phyloP scores from a whole-genome alignment of 495 filamentous ascomycete species.

The Cryomyces minteri region DNA sequence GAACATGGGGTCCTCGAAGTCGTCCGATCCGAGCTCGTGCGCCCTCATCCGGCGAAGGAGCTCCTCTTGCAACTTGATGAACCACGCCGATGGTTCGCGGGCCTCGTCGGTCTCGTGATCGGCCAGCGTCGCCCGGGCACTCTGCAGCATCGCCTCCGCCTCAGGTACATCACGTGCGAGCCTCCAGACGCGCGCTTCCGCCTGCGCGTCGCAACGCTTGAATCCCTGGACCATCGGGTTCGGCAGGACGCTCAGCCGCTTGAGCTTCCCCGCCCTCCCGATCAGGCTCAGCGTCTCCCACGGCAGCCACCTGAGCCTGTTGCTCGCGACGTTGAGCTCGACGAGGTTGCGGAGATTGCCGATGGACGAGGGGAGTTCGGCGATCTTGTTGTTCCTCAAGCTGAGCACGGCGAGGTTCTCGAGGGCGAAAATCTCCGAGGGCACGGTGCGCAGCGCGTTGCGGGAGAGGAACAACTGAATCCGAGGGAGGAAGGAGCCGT shows the following conservation, averaged over 20 bases:
- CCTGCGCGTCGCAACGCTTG: background rate
- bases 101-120: background rate
- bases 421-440: constrained; percentile 32
- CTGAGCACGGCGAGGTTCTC: constrained; percentile 47
- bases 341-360: constrained; percentile 40
- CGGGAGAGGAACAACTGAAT: constrained; percentile 45
- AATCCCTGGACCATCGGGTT: constrained; percentile 26
- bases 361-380: constrained; percentile 44
- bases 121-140: background rate
- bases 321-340: constrained; percentile 53
- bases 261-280: constrained; percentile 22
- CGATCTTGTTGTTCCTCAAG: constrained; percentile 50
- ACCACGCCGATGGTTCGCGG: background rate
- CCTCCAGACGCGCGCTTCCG: background rate
- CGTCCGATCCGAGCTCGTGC: background rate
- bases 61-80: background rate
- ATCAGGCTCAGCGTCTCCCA: constrained; percentile 50
- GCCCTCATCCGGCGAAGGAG: background rate
- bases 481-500: constrained; percentile 31
- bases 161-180: background rate
- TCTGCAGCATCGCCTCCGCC: background rate
- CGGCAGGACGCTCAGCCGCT: constrained; percentile 26
- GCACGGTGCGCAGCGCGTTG: constrained; percentile 36
- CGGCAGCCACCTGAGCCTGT: constrained; percentile 48
- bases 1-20: background rate